These are phyloP conservation scores for Candida sojae DNA, from an alignment of 1,139 yeast species.

Conservation along the genomic window DNA sequence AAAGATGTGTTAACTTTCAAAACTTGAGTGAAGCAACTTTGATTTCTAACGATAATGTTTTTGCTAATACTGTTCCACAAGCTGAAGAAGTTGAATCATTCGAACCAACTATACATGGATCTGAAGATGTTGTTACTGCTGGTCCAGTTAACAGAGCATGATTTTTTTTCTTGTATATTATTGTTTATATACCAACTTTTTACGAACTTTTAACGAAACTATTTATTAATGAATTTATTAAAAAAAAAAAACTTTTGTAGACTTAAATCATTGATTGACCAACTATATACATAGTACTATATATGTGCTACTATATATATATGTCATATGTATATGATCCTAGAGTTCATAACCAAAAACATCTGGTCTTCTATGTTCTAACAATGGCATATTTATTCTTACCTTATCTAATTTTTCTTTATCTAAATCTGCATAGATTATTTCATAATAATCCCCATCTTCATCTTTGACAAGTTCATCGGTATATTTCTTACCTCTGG, in stretches of 20 bases:
- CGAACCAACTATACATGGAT: constrained; percentile 43
- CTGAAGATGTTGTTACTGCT: constrained; percentile 47
- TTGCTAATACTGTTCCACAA: constrained; percentile 16
- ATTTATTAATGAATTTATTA: background rate
- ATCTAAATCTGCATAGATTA: constrained; percentile 74
- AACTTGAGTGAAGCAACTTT: constrained; percentile 32
- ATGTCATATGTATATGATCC: background rate
- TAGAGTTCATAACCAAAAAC: constrained; percentile 5
- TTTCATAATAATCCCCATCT: constrained; percentile 53
- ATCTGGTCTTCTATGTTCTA: constrained; percentile 52
- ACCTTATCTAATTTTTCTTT: constrained; percentile 46
- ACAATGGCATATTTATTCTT: constrained; percentile 71
- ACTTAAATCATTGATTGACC: background rate
- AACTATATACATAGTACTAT: no score
- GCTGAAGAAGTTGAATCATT: constrained; percentile 28
- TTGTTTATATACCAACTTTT: background rate
- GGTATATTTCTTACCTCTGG: constrained; percentile 46
- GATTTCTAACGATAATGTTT: constrained; percentile 40
- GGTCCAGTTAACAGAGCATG: constrained; percentile 41
- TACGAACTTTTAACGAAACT: background rate
- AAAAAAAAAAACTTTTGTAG: background rate
- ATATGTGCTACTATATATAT: no score
- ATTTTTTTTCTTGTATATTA: background rate
- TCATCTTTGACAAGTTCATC: constrained; percentile 30
- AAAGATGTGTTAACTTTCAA: constrained; percentile 40